phyloP scores from a whole-genome alignment of 306 rosid species.

The Nissolia schottii region DNA sequence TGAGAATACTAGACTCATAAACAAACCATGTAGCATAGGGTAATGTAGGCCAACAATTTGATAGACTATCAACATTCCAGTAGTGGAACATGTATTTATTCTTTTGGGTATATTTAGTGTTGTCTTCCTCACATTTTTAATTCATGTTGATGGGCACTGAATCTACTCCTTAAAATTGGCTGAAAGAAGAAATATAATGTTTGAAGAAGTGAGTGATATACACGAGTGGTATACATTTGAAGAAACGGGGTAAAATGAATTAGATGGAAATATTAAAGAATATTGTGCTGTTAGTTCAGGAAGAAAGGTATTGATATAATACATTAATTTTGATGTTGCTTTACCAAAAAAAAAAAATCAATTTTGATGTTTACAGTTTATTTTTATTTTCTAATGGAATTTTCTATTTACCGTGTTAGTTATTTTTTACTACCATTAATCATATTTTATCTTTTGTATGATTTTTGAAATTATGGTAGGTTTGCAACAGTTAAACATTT shows the following conservation, averaged over 20 bases:
- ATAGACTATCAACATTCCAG: neutral
- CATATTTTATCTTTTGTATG: neutral
- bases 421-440: no score
- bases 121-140: neutral
- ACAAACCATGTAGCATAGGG: neutral
- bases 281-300: neutral
- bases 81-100: neutral
- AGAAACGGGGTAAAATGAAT: neutral
- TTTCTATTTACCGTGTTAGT: no score
- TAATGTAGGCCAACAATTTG: neutral
- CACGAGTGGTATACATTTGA: neutral
- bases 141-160: neutral
- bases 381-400: no score
- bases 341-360: no score
- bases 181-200: neutral
- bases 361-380: no score
- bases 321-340: no score
- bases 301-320: neutral
- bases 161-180: neutral
- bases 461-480: no score
- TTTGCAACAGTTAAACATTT: neutral
- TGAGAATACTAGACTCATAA: neutral
- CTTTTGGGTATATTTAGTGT: neutral
- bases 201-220: neutral
- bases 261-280: conserved; percentile 3